Conservation (phyloP, 2,329 filamentous ascomycete species). For the Fusarium sp. region DNA sequence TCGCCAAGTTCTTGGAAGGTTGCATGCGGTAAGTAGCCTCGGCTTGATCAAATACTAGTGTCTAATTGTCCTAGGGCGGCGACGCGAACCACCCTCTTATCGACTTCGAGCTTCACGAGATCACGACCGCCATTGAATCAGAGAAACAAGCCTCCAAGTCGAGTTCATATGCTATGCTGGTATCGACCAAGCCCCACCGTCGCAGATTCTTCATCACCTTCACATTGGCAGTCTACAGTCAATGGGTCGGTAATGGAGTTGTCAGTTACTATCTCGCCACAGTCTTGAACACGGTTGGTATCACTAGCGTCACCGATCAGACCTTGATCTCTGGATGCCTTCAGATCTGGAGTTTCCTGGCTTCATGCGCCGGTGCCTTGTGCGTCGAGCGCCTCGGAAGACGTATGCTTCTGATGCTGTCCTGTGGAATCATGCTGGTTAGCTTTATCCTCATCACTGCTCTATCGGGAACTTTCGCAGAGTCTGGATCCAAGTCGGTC, state of each 20-base stretch:
- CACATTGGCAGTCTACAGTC: slow-evolving; percentile 21
- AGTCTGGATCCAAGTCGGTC: slow-evolving; percentile 17
- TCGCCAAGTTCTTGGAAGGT: not conserved
- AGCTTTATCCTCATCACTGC: slow-evolving; percentile 27
- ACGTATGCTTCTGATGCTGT: slow-evolving; percentile 17
- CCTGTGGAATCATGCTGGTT: slow-evolving; percentile 21
- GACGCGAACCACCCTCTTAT: slow-evolving; percentile 17
- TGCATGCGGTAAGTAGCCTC: slow-evolving; percentile 16
- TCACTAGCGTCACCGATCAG: slow-evolving; percentile 28
- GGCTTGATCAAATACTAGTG: accelerated
- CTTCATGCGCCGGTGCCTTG: slow-evolving; percentile 11
- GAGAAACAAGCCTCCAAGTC: slow-evolving; percentile 26
- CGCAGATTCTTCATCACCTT: slow-evolving; percentile 21
- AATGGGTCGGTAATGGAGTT: slow-evolving; percentile 28
- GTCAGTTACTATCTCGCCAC: slow-evolving; percentile 29
- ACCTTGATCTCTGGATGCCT: slow-evolving; percentile 28
- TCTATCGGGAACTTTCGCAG: slow-evolving; percentile 18
- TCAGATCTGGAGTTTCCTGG: slow-evolving; percentile 25
- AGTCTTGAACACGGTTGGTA: slow-evolving; percentile 8
- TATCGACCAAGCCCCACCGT: slow-evolving; percentile 22
- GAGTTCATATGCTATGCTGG: slow-evolving; percentile 8
- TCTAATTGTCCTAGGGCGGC: slow-evolving; percentile 4
- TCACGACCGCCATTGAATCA: slow-evolving; percentile 20
- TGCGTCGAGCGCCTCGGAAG: slow-evolving; percentile 11
- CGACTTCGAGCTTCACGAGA: slow-evolving; percentile 28